Conservation (phyloP, 139 green algal species). For the Chlamydomonas incerta region DNA sequence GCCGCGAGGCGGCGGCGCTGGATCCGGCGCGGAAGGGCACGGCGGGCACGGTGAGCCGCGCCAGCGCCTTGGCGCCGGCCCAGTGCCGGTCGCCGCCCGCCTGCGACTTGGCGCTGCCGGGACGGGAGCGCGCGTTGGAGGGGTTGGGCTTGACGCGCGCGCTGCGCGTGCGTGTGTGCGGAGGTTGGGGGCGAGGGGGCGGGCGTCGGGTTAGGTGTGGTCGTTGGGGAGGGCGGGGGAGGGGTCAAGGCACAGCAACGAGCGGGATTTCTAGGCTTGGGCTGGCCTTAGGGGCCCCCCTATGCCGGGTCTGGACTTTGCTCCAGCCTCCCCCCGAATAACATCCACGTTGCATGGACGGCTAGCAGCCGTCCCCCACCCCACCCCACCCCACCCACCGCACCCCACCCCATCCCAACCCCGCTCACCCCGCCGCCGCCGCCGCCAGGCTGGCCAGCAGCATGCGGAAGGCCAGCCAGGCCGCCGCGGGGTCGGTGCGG, state of each 20-base stretch:
- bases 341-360: too few relatives aligned
- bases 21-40: background rate
- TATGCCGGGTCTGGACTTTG: too few relatives aligned
- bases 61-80: background rate
- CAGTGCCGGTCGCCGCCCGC: background rate
- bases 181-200: background rate
- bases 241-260: background rate
- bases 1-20: background rate
- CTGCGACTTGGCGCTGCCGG: slow-evolving; percentile 4
- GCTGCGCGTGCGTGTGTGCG: background rate
- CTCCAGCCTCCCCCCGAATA: too few relatives aligned
- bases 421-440: background rate
- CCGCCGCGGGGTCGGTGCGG: slow-evolving; percentile 22
- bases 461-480: slow-evolving; percentile 38
- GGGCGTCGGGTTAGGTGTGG: too few relatives aligned
- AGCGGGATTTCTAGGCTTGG: background rate
- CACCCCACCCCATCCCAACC: too few relatives aligned
- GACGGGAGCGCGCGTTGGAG: background rate
- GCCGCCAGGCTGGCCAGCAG: slow-evolving; percentile 27
- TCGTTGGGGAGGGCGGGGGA: background rate
- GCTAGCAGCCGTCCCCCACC: too few relatives aligned
- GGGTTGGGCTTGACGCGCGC: background rate
- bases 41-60: background rate
- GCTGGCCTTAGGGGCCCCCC: too few relatives aligned
- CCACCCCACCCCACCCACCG: too few relatives aligned